Evolutionary conservation across 2,329 filamentous ascomycete species (phyloP).

Genomic region (Ceratocystis destructans): DNA sequence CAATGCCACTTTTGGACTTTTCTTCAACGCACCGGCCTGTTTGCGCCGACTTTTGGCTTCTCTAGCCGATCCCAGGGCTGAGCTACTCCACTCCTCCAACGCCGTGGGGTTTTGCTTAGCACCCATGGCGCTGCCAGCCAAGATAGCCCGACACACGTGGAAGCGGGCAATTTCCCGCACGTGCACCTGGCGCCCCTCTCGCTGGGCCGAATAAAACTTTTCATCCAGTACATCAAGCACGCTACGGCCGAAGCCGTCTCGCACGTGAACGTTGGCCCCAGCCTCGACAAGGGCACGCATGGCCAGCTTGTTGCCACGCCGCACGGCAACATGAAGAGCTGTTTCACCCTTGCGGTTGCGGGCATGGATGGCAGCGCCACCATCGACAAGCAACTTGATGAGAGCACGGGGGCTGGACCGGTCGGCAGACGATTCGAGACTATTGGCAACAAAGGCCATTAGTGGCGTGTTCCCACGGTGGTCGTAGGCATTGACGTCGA

Average conservation of each 20-base stretch:
- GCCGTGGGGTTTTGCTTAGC: constrained; percentile 30
- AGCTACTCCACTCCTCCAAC: constrained; percentile 30
- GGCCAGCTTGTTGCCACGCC: constrained; percentile 40
- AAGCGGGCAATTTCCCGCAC: constrained; percentile 26
- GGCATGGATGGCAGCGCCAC: constrained; percentile 34
- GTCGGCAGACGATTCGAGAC: constrained; percentile 38
- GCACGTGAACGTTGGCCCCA: constrained; percentile 35
- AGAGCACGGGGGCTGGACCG: constrained; percentile 28
- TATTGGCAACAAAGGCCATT: constrained; percentile 40
- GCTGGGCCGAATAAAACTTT: constrained; percentile 26
- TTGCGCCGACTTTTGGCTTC: not conserved
- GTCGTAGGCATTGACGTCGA: constrained; percentile 42
- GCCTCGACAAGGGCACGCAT: constrained; percentile 33
- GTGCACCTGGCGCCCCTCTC: constrained; percentile 27
- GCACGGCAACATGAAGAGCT: constrained; percentile 40
- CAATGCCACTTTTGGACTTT: not conserved
- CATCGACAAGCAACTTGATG: constrained; percentile 31
- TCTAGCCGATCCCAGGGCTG: not conserved
- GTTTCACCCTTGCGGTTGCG: constrained; percentile 43
- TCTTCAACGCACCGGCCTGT: not conserved
- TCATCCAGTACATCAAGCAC: constrained; percentile 35
- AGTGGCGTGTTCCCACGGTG: constrained; percentile 38
- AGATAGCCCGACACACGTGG: constrained; percentile 34
- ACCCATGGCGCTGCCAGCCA: constrained; percentile 28
- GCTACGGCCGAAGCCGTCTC: constrained; percentile 33